These are phyloP conservation scores for Rubia yunnanensis DNA, from an alignment of 257 asterid genomes.

Conservation along the genomic window DNA sequence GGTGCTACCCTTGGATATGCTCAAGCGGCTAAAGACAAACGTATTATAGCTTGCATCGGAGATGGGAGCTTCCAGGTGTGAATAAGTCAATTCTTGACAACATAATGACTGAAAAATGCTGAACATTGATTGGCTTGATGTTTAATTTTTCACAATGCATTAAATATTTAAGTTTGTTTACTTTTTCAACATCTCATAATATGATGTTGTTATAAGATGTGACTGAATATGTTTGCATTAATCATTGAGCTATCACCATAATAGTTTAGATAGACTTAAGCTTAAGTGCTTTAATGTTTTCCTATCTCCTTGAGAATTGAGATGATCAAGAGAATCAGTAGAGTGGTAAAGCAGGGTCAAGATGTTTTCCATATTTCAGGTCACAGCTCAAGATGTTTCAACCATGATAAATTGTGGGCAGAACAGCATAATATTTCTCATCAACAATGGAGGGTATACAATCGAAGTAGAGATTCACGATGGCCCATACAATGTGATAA, in stretches of 20 bases:
- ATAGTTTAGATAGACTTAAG: background rate
- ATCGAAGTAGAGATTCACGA: conserved; percentile 32
- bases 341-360: too few relatives aligned
- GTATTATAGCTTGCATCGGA: conserved; percentile 27
- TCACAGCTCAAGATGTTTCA: conserved; percentile 28
- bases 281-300: background rate
- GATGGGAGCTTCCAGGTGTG: conserved; percentile 35
- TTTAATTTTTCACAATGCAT: background rate
- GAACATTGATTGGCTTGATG: background rate
- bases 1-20: conserved; percentile 36
- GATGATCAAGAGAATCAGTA: background rate
- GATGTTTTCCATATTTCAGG: conserved; percentile 1
- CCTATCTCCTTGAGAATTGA: background rate
- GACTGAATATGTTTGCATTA: background rate
- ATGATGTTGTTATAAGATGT: background rate
- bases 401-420: conserved; percentile 28
- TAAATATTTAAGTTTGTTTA: background rate
- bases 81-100: background rate
- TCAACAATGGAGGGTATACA: conserved; percentile 30
- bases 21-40: conserved; percentile 24
- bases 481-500: conserved; percentile 30
- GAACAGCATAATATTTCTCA: conserved; percentile 22
- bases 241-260: background rate
- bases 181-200: background rate
- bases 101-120: background rate